Percentiles rank a stretch among this genome's conserved stretches.
Conservation (phyloP, 208 protist genomes). For the Zelonia costaricensis region DNA sequence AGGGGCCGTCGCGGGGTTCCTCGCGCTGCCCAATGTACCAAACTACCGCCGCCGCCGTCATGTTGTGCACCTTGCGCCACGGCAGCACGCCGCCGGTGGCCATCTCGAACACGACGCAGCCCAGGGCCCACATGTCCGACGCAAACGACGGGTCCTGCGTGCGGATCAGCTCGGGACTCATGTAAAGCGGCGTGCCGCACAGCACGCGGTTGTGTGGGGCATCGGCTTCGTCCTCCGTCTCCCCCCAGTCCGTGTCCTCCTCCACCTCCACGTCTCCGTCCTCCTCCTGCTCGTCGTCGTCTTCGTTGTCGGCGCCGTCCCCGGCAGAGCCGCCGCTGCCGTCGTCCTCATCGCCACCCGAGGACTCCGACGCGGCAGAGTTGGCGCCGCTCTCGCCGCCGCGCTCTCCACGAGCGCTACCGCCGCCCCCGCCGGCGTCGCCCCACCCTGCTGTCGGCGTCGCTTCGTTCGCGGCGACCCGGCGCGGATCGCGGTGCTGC, state of each 20-base stretch:
- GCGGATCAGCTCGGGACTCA: constrained; percentile 82
- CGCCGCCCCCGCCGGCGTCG: no score
- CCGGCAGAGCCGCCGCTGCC: background rate
- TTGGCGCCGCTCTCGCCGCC: no score
- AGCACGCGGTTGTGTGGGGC: constrained; percentile 26
- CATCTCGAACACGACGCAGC: constrained; percentile 92
- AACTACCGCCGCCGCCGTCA: constrained; percentile 47
- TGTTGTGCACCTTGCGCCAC: constrained; percentile 57
- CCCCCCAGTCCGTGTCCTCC: background rate
- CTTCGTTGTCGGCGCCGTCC: constrained; percentile 3
- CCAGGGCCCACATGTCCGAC: constrained; percentile 89
- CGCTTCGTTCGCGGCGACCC: no score
- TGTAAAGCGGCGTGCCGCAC: constrained; percentile 82
- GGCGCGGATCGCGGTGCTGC: no score
- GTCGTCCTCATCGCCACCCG: background rate
- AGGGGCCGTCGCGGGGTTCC: constrained; percentile 26
- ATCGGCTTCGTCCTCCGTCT: background rate
- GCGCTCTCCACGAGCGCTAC: no score
- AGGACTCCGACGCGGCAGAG: no score
- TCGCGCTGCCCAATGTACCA: constrained; percentile 61
- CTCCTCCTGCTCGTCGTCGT: background rate
- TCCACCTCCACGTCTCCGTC: background rate
- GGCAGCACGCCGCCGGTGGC: constrained; percentile 78
- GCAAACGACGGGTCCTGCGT: constrained; percentile 60
- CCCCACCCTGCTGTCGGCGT: no score